Evolutionary conservation across 169 alveolate genomes (phyloP), one percentile per base, ranked within the genome.

Genomic region (Eimeria maxima): DNA sequence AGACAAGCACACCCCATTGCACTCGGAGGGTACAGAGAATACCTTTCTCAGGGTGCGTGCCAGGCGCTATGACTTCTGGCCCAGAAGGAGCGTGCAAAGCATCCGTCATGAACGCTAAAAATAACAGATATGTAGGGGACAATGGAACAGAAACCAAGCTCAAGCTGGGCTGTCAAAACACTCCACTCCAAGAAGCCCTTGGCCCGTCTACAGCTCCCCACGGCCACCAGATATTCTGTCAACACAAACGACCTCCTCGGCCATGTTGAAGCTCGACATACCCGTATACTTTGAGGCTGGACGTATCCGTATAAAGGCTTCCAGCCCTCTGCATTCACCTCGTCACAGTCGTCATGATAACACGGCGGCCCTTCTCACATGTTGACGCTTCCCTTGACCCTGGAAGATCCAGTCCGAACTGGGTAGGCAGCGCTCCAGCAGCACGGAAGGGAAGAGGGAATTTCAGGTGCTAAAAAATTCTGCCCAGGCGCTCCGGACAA

Each of bases 401-500:
- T 33, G 24, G 33, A 1, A 33, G n/a, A 11, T 14, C 18, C 83
- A 6, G 29, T 67, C 29, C 55, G 33, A 18, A 18, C 38, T 2
- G 83, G 50, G 24, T 13, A 38, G 83, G 53, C 83, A 73, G 53
- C 29, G 27, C 4, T 27, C 6, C 18, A 38, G 55, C 50, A 73
- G 83, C 29, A 38, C 38, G 53, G 29, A 38, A 33, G 22, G 78
- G 5, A n/a, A 5, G 27, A 10, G 42, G 63, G 13, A 44, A 47
- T 16, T n/a, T 87, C 81, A 87, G 47, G 57, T 20, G 44, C 63
- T 87, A 45, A 87, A 87, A 29, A 87, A 87, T 47, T 87, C 93
- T 10, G 65, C 67, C 93, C 65, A 63, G 27, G 93, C 93, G 44
- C 10, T 87, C 60, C 93, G 50, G 83, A 87, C 93, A 63, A 87